Percentiles rank a stretch among this genome's conserved stretches.
Conservation (phyloP, 768 basidiomycete genomes). For the Cyclocybe cylindracea region DNA sequence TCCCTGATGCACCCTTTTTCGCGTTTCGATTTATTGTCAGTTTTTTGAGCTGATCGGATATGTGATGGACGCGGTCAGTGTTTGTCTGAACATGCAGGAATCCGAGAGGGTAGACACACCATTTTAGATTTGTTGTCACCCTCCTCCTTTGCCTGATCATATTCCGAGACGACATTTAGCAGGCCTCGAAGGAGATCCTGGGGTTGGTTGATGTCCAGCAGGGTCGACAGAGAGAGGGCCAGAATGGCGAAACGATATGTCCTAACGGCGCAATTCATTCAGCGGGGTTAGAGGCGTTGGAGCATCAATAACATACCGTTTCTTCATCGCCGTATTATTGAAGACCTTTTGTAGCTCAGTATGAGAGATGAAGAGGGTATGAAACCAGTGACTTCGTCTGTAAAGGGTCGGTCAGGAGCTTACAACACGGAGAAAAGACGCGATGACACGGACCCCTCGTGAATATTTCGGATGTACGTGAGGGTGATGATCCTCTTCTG, state of each 20-base stretch:
- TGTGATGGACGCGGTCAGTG: neutral
- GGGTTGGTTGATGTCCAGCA: constrained; percentile 80
- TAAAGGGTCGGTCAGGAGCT: neutral
- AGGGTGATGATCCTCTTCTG: constrained; percentile 85
- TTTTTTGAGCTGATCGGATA: constrained; percentile 36
- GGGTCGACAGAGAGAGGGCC: constrained; percentile 81
- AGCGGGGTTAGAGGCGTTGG: constrained; percentile 1
- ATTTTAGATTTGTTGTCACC: constrained; percentile 69
- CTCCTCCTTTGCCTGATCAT: constrained; percentile 78
- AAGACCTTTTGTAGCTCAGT: constrained; percentile 76
- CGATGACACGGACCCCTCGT: constrained; percentile 70
- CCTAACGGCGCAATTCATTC: constrained; percentile 34
- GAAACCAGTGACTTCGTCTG: constrained; percentile 86
- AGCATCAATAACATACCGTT: constrained; percentile 47
- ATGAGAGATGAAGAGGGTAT: constrained; percentile 79
- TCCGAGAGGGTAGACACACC: constrained; percentile 36
- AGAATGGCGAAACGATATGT: constrained; percentile 83
- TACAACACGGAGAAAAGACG: neutral
- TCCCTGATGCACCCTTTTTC: constrained; percentile 55
- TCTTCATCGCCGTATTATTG: constrained; percentile 74
- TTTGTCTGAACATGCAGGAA: neutral
- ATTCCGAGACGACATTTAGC: constrained; percentile 71
- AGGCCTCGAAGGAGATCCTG: constrained; percentile 79
- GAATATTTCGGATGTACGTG: constrained; percentile 82
- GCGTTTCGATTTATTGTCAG: constrained; percentile 60